Conservation (phyloP, 345 rosid species). For the Gossypium stocksii region DNA sequence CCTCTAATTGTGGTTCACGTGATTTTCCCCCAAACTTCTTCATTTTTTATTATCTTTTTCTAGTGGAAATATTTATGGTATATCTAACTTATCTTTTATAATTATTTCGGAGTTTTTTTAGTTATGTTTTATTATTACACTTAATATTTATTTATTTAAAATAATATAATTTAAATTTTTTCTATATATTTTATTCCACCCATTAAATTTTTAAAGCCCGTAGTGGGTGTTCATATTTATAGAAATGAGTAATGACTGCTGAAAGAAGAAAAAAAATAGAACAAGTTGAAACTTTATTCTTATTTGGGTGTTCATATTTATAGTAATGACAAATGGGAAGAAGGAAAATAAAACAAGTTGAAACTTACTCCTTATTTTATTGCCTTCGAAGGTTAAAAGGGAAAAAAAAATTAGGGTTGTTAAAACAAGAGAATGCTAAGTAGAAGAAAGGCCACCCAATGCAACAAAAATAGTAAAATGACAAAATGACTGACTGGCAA, state of each 20-base stretch:
- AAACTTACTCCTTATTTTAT: not conserved
- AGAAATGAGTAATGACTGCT: not conserved
- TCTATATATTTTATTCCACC: not conserved
- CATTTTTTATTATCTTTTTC: no score
- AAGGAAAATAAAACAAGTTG: not conserved
- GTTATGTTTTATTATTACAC: fast-evolving
- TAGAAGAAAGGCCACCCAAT: not conserved
- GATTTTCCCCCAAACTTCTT: no score
- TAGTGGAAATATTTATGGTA: no score
- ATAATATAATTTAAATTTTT: not conserved
- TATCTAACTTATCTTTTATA: no score
- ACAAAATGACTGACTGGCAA: not conserved
- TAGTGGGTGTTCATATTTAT: not conserved
- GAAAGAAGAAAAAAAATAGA: not conserved
- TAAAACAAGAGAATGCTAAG: not conserved
- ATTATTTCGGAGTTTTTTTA: no score
- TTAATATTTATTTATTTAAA: no score
- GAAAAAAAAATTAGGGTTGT: not conserved
- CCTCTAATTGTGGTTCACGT: no score
- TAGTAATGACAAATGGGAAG: not conserved
- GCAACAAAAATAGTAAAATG: not conserved
- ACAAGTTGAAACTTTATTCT: not conserved
- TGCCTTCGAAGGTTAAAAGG: not conserved
- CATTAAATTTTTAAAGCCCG: not conserved
- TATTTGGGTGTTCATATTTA: not conserved